These are phyloP conservation scores for Geotrichum carabidarum DNA, from an alignment of 1,139 yeast species.

Conservation along the genomic window DNA sequence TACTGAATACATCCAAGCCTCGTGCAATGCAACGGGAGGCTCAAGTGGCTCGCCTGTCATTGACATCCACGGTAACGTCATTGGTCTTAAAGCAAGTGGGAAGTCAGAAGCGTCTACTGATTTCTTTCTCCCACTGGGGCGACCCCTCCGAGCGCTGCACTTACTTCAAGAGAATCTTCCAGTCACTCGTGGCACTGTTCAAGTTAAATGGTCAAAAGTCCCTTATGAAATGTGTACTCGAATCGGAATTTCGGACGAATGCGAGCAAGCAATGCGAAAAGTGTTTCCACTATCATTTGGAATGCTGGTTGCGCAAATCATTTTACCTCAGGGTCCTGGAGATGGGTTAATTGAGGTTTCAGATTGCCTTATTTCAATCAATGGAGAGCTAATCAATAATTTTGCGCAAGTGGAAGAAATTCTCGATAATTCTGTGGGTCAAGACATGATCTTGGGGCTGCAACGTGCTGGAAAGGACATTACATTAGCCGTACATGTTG, in stretches of 20 bases:
- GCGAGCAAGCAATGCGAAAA: conserved; percentile 64
- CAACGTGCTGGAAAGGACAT: conserved; percentile 72
- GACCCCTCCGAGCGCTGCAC: conserved; percentile 74
- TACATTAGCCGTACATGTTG: conserved; percentile 51
- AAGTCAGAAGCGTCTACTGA: conserved; percentile 77
- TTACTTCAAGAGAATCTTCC: conserved; percentile 58
- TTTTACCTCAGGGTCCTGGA: conserved; percentile 85
- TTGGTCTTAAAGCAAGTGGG: conserved; percentile 94
- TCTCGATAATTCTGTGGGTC: conserved; percentile 65
- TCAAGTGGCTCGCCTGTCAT: conserved; percentile 96
- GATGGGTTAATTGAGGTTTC: conserved; percentile 74
- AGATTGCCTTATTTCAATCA: conserved; percentile 71
- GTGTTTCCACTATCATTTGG: conserved; percentile 75
- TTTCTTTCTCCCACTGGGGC: conserved; percentile 78
- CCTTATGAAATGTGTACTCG: conserved; percentile 91
- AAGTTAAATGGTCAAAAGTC: conserved; percentile 80
- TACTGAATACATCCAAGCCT: conserved; percentile 94
- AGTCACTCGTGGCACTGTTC: conserved; percentile 80
- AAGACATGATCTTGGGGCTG: conserved; percentile 52
- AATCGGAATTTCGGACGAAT: conserved; percentile 71
- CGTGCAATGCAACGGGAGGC: conserved; percentile 94
- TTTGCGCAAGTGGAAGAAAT: conserved; percentile 79
- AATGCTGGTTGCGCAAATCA: conserved; percentile 74
- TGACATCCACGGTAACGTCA: conserved; percentile 77
- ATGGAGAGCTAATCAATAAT: conserved; percentile 59